Percentiles rank a stretch among this genome's conserved stretches.
phyloP scores from a whole-genome alignment of 352 stramenopile species.

The Phytophthora nicotianae region DNA sequence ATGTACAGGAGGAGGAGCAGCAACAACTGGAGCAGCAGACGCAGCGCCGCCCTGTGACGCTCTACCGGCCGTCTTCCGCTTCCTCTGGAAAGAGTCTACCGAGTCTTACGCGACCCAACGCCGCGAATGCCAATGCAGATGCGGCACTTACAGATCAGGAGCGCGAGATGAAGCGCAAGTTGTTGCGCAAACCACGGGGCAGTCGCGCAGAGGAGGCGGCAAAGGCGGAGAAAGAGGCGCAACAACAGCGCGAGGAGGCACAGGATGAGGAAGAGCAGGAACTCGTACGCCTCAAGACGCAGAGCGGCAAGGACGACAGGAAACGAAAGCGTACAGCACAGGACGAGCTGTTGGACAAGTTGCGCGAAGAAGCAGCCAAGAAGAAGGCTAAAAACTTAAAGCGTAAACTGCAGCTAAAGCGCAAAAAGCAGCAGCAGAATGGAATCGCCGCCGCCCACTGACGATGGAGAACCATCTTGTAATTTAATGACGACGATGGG shows the following conservation, averaged over 20 bases:
- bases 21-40: constrained; percentile 17
- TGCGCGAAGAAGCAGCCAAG: constrained; percentile 63
- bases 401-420: constrained; percentile 70
- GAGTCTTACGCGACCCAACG: constrained; percentile 39
- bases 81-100: constrained; percentile 23
- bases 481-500: constrained; percentile 23
- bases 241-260: constrained; percentile 37
- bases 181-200: constrained; percentile 64
- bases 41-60: constrained; percentile 39
- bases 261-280: constrained; percentile 69
- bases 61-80: constrained; percentile 57
- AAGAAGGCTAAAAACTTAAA: constrained; percentile 84
- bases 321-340: constrained; percentile 76
- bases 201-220: constrained; percentile 37
- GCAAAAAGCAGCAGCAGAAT: constrained; percentile 69
- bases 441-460: constrained; percentile 1
- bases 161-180: constrained; percentile 75
- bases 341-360: constrained; percentile 68
- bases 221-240: constrained; percentile 35
- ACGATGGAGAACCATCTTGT: constrained; percentile 5
- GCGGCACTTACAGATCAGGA: constrained; percentile 56
- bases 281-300: constrained; percentile 50
- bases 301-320: constrained; percentile 29
- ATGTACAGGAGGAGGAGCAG: constrained; percentile 6
- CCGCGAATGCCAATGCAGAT: constrained; percentile 6